A percentile compares a stretch with the other conserved stretches of the same genome.
These are phyloP conservation scores for Euptelea pleiosperma DNA, from an alignment of 164 flowering plant species.

Conservation along the genomic window DNA sequence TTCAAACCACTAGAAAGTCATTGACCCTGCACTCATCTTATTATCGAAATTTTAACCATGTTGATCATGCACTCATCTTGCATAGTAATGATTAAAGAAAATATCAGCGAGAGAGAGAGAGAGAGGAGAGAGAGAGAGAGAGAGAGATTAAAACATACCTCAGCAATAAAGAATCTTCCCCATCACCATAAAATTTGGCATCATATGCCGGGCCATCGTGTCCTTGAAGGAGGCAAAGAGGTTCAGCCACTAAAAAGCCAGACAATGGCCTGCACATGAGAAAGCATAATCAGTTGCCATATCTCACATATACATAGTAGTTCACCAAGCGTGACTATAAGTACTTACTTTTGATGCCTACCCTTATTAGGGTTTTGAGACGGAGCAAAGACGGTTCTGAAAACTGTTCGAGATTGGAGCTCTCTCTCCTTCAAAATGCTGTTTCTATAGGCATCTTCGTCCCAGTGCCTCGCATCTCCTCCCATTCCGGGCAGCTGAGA, in stretches of 20 bases:
- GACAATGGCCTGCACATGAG: slow-evolving; percentile 18
- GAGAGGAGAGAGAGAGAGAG: slow-evolving; percentile 1
- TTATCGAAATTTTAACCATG: not conserved
- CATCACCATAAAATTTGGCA: slow-evolving; percentile 74
- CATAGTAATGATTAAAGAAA: not conserved
- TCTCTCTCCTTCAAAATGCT: slow-evolving; percentile 65
- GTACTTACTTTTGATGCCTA: slow-evolving; percentile 45
- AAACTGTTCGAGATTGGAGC: slow-evolving; percentile 60
- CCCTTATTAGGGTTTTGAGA: slow-evolving; percentile 43
- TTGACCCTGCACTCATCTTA: too few species aligned
- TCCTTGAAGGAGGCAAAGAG: slow-evolving; percentile 51
- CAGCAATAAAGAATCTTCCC: slow-evolving; percentile 47
- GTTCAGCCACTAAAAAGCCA: slow-evolving; percentile 53
- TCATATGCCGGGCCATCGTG: slow-evolving; percentile 96
- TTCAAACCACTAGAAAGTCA: too few species aligned
- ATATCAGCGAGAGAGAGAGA: not conserved
- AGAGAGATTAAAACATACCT: slow-evolving; percentile 18
- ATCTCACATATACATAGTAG: not conserved
- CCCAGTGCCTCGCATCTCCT: slow-evolving; percentile 68
- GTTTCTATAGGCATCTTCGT: slow-evolving; percentile 65
- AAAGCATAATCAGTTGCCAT: not conserved
- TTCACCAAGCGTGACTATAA: too few species aligned
- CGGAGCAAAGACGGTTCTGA: slow-evolving; percentile 75
- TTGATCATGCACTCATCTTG: not conserved
- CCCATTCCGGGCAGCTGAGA: slow-evolving; percentile 40